A percentile compares a stretch with the other conserved stretches of the same genome.
Conservation (phyloP, 2,329 filamentous ascomycete genomes). For the Hypoxylon sp. region DNA sequence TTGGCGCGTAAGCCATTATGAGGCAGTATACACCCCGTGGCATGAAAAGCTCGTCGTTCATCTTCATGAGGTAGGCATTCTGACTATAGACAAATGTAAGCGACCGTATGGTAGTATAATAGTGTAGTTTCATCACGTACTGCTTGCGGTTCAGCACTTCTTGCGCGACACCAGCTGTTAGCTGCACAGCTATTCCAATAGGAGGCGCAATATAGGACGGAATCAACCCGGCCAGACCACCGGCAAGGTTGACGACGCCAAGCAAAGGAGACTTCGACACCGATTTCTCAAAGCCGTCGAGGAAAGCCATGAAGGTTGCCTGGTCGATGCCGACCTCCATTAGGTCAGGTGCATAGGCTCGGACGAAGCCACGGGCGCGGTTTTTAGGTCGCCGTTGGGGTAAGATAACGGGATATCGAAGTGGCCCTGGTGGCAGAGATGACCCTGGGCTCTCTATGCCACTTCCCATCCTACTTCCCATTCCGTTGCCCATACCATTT, state of each 20-base stretch:
- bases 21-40: constrained; percentile 48
- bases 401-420: constrained; percentile 45
- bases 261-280: constrained; percentile 23
- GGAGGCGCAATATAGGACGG: constrained; percentile 25
- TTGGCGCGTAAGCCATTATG: constrained; percentile 45
- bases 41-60: constrained; percentile 49
- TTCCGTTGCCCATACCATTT: not conserved
- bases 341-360: constrained; percentile 49
- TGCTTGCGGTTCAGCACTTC: constrained; percentile 33
- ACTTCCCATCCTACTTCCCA: not conserved
- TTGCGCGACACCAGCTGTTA: constrained; percentile 29
- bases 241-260: constrained; percentile 36
- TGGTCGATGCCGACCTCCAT: constrained; percentile 46
- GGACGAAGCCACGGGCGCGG: constrained; percentile 47
- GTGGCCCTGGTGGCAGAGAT: constrained; percentile 15
- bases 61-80: constrained; percentile 45
- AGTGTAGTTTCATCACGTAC: constrained; percentile 16
- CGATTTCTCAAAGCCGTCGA: constrained; percentile 46
- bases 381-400: constrained; percentile 47
- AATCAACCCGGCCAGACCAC: constrained; percentile 26
- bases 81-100: constrained; percentile 20
- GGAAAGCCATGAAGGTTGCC: constrained; percentile 45
- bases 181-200: constrained; percentile 25
- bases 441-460: not conserved
- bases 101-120: not conserved